phyloP scores from a whole-genome alignment of 495 filamentous ascomycete genomes.

The Trichoderma orchidacearum region DNA sequence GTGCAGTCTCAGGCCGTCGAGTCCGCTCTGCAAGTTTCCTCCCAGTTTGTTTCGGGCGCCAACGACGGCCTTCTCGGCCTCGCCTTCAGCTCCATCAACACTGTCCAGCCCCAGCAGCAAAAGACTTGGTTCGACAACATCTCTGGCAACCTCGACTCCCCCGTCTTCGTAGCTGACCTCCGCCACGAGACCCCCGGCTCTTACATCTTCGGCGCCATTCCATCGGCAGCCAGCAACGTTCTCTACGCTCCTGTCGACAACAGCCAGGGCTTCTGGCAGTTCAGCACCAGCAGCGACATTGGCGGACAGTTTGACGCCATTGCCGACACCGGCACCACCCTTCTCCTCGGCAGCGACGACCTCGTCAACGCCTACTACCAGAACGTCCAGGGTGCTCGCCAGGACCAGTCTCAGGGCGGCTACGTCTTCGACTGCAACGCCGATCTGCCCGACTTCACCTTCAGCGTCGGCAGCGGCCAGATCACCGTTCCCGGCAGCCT shows the following conservation, averaged over 20 bases:
- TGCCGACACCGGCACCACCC: conserved; percentile 61
- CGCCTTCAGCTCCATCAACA: conserved; percentile 33
- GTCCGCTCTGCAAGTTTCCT: conserved; percentile 50
- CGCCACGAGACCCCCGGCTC: conserved; percentile 48
- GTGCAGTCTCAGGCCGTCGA: conserved; percentile 60
- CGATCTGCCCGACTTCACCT: conserved; percentile 47
- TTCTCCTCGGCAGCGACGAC: conserved; percentile 43
- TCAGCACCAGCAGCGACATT: conserved; percentile 46
- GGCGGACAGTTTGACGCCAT: conserved; percentile 37
- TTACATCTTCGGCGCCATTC: conserved; percentile 61
- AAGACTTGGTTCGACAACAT: conserved; percentile 64
- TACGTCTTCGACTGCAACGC: conserved; percentile 55
- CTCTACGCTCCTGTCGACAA: conserved; percentile 45
- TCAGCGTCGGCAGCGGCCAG: conserved; percentile 35
- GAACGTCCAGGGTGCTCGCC: conserved; percentile 36
- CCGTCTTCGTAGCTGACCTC: conserved; percentile 54
- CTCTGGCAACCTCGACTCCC: conserved; percentile 34
- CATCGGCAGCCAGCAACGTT: conserved; percentile 43
- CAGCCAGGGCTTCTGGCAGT: conserved; percentile 56
- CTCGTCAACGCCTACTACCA: conserved; percentile 53
- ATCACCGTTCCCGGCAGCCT: conserved; percentile 41
- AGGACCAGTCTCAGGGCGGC: conserved; percentile 39
- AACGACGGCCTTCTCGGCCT: conserved; percentile 36
- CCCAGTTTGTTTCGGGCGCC: conserved; percentile 39
- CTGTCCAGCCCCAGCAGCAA: conserved; percentile 41